These are phyloP conservation scores for Modicella reniformis DNA, from an alignment of 371 early-diverging fungal genomes.

Conservation along the genomic window DNA sequence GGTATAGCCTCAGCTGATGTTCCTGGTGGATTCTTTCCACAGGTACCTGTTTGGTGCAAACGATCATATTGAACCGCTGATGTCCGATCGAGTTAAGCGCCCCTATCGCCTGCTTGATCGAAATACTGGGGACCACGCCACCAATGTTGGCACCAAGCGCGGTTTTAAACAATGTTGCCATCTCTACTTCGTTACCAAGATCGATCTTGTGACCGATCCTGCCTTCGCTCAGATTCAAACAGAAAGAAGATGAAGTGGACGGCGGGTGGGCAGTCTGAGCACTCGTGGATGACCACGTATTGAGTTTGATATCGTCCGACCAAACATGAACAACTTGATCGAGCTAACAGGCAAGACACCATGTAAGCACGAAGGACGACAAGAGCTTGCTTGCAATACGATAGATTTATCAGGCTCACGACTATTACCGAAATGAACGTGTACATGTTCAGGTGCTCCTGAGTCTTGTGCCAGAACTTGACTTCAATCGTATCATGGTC, in stretches of 20 bases:
- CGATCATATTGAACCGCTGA: conserved; percentile 27
- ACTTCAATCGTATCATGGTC: conserved; percentile 45
- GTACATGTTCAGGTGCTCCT: conserved; percentile 32
- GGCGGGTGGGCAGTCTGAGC: background rate
- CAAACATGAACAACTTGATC: conserved; percentile 47
- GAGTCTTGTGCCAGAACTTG: conserved; percentile 47
- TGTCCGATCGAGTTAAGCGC: conserved; percentile 4
- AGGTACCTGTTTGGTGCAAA: conserved; percentile 38
- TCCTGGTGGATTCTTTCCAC: background rate
- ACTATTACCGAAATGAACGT: conserved; percentile 28
- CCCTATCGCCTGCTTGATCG: conserved; percentile 26
- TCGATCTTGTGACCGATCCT: conserved; percentile 42
- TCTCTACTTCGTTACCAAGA: conserved; percentile 25
- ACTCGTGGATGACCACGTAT: conserved; percentile 3
- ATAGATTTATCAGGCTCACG: background rate
- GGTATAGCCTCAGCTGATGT: background rate
- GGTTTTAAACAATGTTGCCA: conserved; percentile 16
- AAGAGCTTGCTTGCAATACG: background rate
- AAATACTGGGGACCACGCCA: conserved; percentile 23
- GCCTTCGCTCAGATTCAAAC: conserved; percentile 33
- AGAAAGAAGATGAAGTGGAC: conserved; percentile 32
- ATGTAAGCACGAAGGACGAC: background rate
- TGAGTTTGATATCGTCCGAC: conserved; percentile 49
- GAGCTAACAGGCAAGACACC: conserved; percentile 21
- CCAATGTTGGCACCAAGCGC: conserved; percentile 36